Percentiles rank a stretch among this genome's conserved stretches.
phyloP scores from a whole-genome alignment of 75 land plant genomes.

The Pinus tabuliformis region DNA sequence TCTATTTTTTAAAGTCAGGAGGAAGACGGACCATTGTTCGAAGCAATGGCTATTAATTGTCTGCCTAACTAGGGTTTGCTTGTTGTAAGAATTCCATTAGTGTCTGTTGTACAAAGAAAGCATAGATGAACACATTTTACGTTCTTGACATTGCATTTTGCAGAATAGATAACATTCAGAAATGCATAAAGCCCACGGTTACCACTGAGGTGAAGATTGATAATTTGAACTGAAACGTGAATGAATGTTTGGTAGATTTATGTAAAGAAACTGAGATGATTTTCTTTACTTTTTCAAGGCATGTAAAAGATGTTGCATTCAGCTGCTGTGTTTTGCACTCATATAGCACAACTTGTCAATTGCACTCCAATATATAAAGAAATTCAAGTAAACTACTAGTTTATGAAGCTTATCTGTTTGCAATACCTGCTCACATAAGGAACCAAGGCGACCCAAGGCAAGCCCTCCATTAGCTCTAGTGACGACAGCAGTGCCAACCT shows the following conservation, averaged over 20 bases:
- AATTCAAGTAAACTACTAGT: neutral
- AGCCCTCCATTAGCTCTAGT: constrained; percentile 84
- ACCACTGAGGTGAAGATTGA: neutral
- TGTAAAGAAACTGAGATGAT: neutral
- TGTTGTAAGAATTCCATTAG: neutral
- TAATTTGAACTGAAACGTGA: neutral
- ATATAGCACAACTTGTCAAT: neutral
- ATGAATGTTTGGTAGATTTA: neutral
- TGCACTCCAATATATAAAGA: neutral
- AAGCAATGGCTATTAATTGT: neutral
- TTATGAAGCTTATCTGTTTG: neutral
- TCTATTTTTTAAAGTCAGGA: neutral
- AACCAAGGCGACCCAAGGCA: constrained; percentile 82
- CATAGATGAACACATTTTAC: neutral
- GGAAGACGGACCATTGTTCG: neutral
- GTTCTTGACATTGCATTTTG: no score
- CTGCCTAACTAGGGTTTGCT: neutral
- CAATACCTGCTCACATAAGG: constrained; percentile 87
- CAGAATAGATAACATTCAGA: no score
- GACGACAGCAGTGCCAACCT: constrained; percentile 98
- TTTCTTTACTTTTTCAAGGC: neutral
- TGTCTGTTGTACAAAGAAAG: neutral
- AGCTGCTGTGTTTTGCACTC: neutral
- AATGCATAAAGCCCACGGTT: neutral
- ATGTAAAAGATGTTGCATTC: neutral